Base-by-base conservation (phyloP, 441 rosid genomes). In the Biscutella auriculata region DNA sequence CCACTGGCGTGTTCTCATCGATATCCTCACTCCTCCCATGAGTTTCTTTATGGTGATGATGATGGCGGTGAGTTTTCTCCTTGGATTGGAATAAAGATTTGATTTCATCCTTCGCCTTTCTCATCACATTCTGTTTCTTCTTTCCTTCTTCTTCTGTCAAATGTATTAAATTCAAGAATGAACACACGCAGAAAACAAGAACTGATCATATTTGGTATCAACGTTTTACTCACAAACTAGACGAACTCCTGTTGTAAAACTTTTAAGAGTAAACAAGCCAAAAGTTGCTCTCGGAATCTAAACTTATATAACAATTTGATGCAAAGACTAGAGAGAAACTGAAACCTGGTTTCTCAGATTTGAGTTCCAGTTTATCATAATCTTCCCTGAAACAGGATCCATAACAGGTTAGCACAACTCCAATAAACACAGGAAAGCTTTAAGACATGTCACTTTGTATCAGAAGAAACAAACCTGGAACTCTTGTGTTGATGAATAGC, bases 401-500 rank as follows among this genome's bases (percentile, higher is more conserved):
- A n/a, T 10, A 21, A 40, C 9, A 51, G 10, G 6, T 66, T n/a
- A 59, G 55, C n/a, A n/a, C n/a, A n/a, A n/a, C n/a, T n/a, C 14
- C 16, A 44, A 2, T 45, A 54, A 19, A 23, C 6, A 25, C 23
- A 13, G 5, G 48, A 4, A 7, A 42, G 39, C 9, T 41, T 41
- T 4, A 13, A 30, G 41, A 57, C 0, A 0, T 15, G 16, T n/a
- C 56, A 17, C 56, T 19, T 7, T 21, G 19, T 45, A 57, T 2
- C 5, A 30, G 7, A 42, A 46, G 35, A 36, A 15, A 58, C 21
- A 46, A 41, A 68, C 63, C 30, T 67, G 0, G 62, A 67, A 34
- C 33, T 28, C 65, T 62, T 68, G 64, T 8, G 68, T 56, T 48
- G 73, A 44, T 76, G 82, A 39, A 87, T 72, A 13, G 81, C 33